These are phyloP conservation scores for Trebouxia sp. DNA, from an alignment of 139 green algal genomes.

Conservation along the genomic window DNA sequence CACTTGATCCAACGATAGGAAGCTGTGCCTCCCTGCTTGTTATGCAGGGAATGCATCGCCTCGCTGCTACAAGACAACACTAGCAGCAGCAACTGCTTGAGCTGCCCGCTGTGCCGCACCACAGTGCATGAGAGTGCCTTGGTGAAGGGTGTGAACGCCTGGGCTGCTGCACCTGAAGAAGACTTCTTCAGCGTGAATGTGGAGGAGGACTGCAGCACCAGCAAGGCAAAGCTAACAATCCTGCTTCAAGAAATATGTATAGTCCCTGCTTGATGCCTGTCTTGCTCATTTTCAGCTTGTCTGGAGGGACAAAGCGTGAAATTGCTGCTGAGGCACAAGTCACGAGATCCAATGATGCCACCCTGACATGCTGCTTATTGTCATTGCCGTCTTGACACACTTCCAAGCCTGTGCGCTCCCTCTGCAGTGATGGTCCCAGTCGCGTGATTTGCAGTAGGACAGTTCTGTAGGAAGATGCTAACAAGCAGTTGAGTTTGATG, in stretches of 20 bases:
- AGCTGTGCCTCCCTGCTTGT: neutral
- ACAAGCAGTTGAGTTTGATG: slow-evolving; percentile 62
- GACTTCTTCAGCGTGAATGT: neutral
- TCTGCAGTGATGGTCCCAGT: too few relatives aligned
- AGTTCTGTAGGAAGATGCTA: neutral
- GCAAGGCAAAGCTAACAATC: slow-evolving; percentile 64
- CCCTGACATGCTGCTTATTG: too few relatives aligned
- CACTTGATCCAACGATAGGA: too few relatives aligned
- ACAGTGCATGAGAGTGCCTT: slow-evolving; percentile 29
- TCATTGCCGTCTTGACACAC: too few relatives aligned
- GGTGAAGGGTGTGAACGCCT: slow-evolving; percentile 33
- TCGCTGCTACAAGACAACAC: slow-evolving; percentile 12
- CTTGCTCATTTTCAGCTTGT: neutral
- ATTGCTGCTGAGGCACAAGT: too few relatives aligned
- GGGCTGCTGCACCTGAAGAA: slow-evolving; percentile 23
- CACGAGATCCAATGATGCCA: too few relatives aligned
- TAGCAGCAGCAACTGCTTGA: slow-evolving; percentile 30
- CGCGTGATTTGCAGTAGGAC: too few relatives aligned
- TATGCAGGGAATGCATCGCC: slow-evolving; percentile 67
- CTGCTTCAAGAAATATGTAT: slow-evolving; percentile 52
- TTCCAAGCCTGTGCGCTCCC: too few relatives aligned
- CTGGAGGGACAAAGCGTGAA: neutral
- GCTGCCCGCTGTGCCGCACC: slow-evolving; percentile 58
- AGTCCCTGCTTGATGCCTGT: neutral
- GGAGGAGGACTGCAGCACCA: slow-evolving; percentile 25